phyloP scores from a whole-genome alignment of 345 rosid genomes.

The Cardiospermum halicacabum region DNA sequence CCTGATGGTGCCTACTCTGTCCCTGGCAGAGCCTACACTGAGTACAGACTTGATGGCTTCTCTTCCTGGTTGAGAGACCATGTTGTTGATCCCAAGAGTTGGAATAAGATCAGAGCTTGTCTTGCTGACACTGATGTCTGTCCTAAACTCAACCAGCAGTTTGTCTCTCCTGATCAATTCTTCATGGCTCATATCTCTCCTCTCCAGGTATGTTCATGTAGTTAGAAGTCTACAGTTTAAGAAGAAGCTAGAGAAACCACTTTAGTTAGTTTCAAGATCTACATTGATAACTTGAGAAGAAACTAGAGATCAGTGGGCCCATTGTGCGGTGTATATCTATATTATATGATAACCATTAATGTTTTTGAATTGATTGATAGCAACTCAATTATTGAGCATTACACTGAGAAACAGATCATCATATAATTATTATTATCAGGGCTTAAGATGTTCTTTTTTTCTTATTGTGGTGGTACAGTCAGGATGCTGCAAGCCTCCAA shows the following conservation, averaged over 20 bases:
- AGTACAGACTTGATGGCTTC: conserved; percentile 65
- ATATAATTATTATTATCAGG: conserved; percentile 7
- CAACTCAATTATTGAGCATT: conserved; percentile 22
- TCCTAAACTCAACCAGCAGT: conserved; percentile 49
- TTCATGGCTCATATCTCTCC: conserved; percentile 59
- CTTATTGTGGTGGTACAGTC: conserved; percentile 36
- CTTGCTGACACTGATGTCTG: conserved; percentile 62
- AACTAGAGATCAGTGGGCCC: neutral
- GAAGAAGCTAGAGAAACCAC: no score
- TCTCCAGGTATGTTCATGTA: conserved; percentile 59
- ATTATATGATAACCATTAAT: no score
- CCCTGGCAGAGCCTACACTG: conserved; percentile 59
- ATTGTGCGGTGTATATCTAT: neutral
- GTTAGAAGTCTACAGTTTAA: no score
- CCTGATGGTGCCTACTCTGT: conserved; percentile 63
- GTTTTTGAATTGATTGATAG: no score
- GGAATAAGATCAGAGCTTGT: conserved; percentile 69
- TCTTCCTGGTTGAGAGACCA: conserved; percentile 71
- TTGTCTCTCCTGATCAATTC: conserved; percentile 68
- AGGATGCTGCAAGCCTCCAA: conserved; percentile 94
- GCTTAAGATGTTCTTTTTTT: neutral
- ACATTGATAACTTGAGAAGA: conserved; percentile 6
- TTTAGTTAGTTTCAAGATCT: neutral
- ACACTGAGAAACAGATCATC: neutral
- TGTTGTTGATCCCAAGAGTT: conserved; percentile 49